These are phyloP conservation scores for Adansonia rubrostipa DNA, from an alignment of 441 rosid genomes.

Conservation along the genomic window DNA sequence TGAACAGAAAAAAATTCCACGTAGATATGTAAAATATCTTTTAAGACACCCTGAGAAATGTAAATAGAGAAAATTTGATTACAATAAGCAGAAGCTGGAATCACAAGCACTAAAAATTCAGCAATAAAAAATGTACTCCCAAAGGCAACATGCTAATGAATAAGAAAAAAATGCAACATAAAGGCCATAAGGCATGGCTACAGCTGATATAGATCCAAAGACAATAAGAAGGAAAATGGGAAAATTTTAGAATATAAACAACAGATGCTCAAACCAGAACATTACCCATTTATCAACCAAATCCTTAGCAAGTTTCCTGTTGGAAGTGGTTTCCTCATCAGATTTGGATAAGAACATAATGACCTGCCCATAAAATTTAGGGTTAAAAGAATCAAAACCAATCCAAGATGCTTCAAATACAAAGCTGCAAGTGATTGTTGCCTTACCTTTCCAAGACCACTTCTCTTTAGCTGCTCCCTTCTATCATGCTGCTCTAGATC, in stretches of 20 bases:
- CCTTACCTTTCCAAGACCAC: conserved; percentile 96
- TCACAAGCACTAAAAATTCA: conserved; percentile 21
- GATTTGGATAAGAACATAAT: conserved; percentile 97
- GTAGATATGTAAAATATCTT: background rate
- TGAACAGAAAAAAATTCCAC: conserved; percentile 3
- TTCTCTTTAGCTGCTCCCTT: conserved; percentile 90
- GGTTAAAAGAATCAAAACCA: conserved; percentile 21
- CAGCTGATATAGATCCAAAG: conserved; percentile 12
- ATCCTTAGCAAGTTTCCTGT: conserved; percentile 93
- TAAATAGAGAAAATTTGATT: background rate
- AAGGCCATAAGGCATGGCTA: background rate
- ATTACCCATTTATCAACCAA: conserved; percentile 99
- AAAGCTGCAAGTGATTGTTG: background rate
- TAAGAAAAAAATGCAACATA: background rate
- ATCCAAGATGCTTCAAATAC: conserved; percentile 17
- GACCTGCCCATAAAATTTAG: conserved; percentile 54
- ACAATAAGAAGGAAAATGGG: background rate
- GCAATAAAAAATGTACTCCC: background rate
- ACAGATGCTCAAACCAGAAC: conserved; percentile 5
- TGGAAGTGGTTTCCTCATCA: conserved; percentile 93
- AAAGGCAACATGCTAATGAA: background rate
- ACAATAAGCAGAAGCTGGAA: background rate
- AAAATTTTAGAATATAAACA: background rate
- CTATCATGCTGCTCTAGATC: conserved; percentile 95
- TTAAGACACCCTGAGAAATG: conserved; percentile 11